A percentile compares a stretch with the other conserved stretches of the same genome.
Conservation (phyloP, 2,329 filamentous ascomycete species). For the Hypoxylon sp. region DNA sequence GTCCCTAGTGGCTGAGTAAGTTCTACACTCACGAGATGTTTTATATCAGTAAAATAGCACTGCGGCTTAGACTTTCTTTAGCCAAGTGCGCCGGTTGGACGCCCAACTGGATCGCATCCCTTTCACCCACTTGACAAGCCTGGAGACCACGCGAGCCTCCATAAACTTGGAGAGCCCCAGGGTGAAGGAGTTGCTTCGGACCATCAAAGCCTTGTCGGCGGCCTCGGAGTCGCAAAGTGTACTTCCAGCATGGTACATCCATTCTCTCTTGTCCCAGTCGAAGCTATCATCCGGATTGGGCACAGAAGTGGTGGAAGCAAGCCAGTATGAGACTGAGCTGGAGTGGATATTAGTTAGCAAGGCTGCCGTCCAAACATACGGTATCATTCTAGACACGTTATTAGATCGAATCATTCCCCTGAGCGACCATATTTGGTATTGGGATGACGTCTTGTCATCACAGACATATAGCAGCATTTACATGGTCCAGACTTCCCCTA, state of each 20-base stretch:
- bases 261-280: constrained; percentile 69
- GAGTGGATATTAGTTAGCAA: constrained; percentile 94
- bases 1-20: constrained; percentile 60
- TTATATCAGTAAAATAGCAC: constrained; percentile 4
- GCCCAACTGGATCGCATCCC: constrained; percentile 71
- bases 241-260: constrained; percentile 68
- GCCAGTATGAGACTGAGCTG: constrained; percentile 76
- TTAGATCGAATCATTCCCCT: constrained; percentile 85
- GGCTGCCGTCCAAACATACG: constrained; percentile 90
- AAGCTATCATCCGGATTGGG: constrained; percentile 55
- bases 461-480: constrained; percentile 83
- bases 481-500: constrained; percentile 83
- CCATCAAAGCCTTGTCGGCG: constrained; percentile 76
- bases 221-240: constrained; percentile 70
- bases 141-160: constrained; percentile 50
- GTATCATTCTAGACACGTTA: constrained; percentile 77
- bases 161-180: constrained; percentile 61
- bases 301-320: constrained; percentile 44
- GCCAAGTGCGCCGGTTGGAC: constrained; percentile 70
- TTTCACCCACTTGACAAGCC: constrained; percentile 55
- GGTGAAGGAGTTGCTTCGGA: constrained; percentile 69
- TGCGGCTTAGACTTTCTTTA: constrained; percentile 43
- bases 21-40: constrained; percentile 28
- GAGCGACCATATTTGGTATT: constrained; percentile 91
- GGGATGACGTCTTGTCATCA: constrained; percentile 87